These are phyloP conservation scores for Trichoderma sp. DNA, from an alignment of 2,329 filamentous ascomycete species.

Conservation along the genomic window DNA sequence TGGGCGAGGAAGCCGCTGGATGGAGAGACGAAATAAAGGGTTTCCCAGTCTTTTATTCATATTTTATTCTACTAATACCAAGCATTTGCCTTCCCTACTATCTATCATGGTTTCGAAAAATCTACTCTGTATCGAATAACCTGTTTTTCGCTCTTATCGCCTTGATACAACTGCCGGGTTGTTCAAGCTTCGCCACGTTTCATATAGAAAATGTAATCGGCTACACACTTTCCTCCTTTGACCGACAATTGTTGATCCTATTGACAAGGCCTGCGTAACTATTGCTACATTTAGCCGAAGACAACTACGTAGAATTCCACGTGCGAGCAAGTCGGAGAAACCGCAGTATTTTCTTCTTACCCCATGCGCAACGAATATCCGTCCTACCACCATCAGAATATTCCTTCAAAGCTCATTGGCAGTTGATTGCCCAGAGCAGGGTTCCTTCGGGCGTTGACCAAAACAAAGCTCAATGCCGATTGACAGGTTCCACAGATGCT, in stretches of 20 bases:
- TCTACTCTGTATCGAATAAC: too few relatives aligned
- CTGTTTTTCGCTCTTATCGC: too few relatives aligned
- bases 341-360: too few relatives aligned
- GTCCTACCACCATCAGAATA: background rate
- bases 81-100: background rate
- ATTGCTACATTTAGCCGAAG: background rate
- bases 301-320: too few relatives aligned
- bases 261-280: background rate
- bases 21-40: constrained; percentile 1
- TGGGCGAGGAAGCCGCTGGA: constrained; percentile 25
- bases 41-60: background rate
- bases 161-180: too few relatives aligned
- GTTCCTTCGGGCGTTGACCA: background rate
- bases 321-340: too few relatives aligned
- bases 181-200: too few relatives aligned
- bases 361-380: too few relatives aligned
- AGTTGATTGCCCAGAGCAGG: background rate
- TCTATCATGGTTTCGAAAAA: too few relatives aligned
- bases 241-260: background rate
- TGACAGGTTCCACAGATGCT: background rate
- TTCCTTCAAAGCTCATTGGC: background rate
- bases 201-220: too few relatives aligned
- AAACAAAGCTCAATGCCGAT: constrained; percentile 3
- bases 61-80: background rate
- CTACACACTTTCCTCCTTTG: too few relatives aligned